Evolutionary conservation across 495 filamentous ascomycete genomes (phyloP).

Genomic region (Wilcoxina mikolae): DNA sequence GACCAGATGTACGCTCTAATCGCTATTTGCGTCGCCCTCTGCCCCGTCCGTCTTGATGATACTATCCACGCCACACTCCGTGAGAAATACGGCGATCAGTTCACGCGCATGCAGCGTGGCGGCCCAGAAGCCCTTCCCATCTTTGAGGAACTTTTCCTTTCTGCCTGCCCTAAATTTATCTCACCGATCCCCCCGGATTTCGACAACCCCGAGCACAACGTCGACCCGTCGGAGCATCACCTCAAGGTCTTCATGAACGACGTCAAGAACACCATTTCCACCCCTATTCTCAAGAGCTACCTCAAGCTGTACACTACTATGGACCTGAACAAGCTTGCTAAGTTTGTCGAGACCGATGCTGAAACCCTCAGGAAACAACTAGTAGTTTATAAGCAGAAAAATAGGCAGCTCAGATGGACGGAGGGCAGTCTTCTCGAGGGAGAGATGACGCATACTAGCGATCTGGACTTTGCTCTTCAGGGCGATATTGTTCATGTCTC

Average conservation of each 20-base stretch:
- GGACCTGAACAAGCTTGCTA: constrained; percentile 95
- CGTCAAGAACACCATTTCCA: constrained; percentile 89
- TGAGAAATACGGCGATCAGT: constrained; percentile 97
- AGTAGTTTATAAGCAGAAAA: constrained; percentile 94
- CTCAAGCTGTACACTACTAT: constrained; percentile 98
- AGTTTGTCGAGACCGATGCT: constrained; percentile 86
- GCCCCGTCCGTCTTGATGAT: constrained; percentile 90
- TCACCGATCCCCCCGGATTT: constrained; percentile 93
- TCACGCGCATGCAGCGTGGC: constrained; percentile 84
- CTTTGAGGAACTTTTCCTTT: constrained; percentile 92
- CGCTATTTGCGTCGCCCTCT: constrained; percentile 95
- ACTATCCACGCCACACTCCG: constrained; percentile 95
- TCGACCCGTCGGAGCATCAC: constrained; percentile 96
- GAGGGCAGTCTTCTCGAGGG: constrained; percentile 83
- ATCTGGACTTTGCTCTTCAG: constrained; percentile 93
- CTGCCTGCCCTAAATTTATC: constrained; percentile 98
- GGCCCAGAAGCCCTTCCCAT: constrained; percentile 87
- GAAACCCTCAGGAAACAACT: constrained; percentile 83
- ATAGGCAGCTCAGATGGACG: constrained; percentile 86
- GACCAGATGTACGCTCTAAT: constrained; percentile 99
- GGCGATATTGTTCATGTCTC: constrained; percentile 95
- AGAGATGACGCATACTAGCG: constrained; percentile 75
- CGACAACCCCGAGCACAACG: constrained; percentile 80
- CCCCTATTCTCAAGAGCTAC: constrained; percentile 91
- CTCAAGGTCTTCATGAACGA: constrained; percentile 97